Conservation (phyloP, 1,284 basidiomycete species). For the Cutaneotrichosporon cyanovorans region DNA sequence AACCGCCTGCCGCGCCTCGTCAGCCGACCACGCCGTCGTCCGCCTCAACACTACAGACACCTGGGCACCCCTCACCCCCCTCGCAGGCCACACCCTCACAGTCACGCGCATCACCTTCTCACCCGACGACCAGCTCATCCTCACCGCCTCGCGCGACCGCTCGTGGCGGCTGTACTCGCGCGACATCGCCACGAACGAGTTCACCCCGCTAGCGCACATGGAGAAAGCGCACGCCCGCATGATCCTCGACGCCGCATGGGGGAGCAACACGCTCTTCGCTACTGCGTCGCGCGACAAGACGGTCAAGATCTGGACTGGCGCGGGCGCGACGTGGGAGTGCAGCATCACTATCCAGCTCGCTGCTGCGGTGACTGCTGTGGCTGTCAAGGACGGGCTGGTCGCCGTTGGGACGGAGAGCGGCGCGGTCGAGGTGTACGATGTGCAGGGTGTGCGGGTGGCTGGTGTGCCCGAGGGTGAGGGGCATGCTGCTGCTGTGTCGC, state of each 20-base stretch:
- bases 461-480: slow-evolving; percentile 21
- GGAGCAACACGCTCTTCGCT: slow-evolving; percentile 61
- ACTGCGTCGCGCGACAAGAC: slow-evolving; percentile 95
- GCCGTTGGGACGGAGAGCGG: slow-evolving; percentile 47
- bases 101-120: slow-evolving; percentile 87
- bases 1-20: slow-evolving; percentile 82
- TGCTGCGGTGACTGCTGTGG: slow-evolving; percentile 44
- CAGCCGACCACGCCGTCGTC: slow-evolving; percentile 78
- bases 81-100: slow-evolving; percentile 71
- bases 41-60: slow-evolving; percentile 68
- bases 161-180: slow-evolving; percentile 77
- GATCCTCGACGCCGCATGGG: slow-evolving; percentile 91
- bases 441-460: slow-evolving; percentile 7
- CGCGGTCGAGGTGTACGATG: slow-evolving; percentile 28
- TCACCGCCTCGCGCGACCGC: slow-evolving; percentile 85
- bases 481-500: slow-evolving; percentile 43
- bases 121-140: slow-evolving; percentile 64
- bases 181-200: slow-evolving; percentile 44
- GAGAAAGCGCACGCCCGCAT: slow-evolving; percentile 86
- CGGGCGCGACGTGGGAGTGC: background rate
- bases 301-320: slow-evolving; percentile 48
- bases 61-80: slow-evolving; percentile 57
- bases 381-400: slow-evolving; percentile 22
- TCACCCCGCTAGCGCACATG: slow-evolving; percentile 53
- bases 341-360: slow-evolving; percentile 36